Evolutionary conservation across 2,329 filamentous ascomycete genomes (phyloP), one percentile per base, ranked within the genome.

Genomic region (Stachybotrys chartarum): DNA sequence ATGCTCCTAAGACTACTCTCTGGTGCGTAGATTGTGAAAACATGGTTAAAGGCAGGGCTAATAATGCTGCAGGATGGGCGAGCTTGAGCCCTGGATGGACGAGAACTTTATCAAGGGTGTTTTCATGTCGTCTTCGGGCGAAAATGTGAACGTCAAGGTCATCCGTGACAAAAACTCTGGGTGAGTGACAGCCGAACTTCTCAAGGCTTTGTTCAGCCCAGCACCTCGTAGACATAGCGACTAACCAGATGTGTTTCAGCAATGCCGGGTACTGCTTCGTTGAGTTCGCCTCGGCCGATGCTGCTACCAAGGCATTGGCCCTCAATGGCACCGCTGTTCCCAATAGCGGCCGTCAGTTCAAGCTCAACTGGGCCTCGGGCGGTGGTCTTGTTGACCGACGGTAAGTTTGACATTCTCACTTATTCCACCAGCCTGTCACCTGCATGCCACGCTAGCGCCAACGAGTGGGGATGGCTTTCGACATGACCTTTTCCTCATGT

Each of bases 221-320:
- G 24, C 24, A 24, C 24, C 24, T 24, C 24, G 24, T 24, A 24
- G 4, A 4, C 24, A 24, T 24, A 4, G 45, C 24, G 47, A 12
- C 17, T 30, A 7, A 30, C 11, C 18, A 17, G 17, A 50, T 7
- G 11, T 32, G 30, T 30, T 11, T 35, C 69, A 96, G 91, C 66
- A 99, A 97, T 72, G 94, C 94, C 61, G 94, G 94, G 58, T 99
- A 99, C 77, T 99, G 93, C 77, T 99, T 99, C 73, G 91, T 97
- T 66, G 94, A 97, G 71, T 99, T 99, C 67, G 69, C 83, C 55
- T 87, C 80, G 63, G 81, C 91, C 10, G 90, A 92, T 45, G 90
- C 92, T 57, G 94, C 94, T 47, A 87, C 85, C 66, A 97, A 96
- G 79, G 94, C 94, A 44, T 82, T 99, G n/a, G 79, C 80, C 50